Evolutionary conservation across 2,329 filamentous ascomycete genomes (phyloP).

Genomic region (Fusarium phyllophilum): DNA sequence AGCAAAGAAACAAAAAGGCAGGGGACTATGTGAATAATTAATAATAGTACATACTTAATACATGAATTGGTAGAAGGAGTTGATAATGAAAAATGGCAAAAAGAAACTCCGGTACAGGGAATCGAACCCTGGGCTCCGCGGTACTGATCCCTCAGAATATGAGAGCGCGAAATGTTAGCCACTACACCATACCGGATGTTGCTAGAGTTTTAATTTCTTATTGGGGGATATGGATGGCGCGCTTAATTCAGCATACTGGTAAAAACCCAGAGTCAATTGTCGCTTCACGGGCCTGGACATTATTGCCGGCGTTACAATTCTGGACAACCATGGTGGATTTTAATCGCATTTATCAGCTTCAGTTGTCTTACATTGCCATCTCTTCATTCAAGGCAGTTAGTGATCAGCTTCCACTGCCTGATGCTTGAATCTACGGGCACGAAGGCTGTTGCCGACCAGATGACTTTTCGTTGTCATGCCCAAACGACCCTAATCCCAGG

Average conservation of each 20-base stretch:
- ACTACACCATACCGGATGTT: constrained; percentile 48
- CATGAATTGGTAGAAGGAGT: background rate
- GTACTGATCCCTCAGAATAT: constrained; percentile 39
- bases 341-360: fast-evolving
- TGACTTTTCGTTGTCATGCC: background rate
- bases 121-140: constrained; percentile 45
- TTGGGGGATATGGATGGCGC: fast-evolving
- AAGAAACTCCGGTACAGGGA: constrained; percentile 41
- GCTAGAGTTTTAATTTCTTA: fast-evolving
- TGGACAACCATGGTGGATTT: fast-evolving
- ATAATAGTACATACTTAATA: background rate
- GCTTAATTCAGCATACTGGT: fast-evolving
- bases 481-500: too few species aligned
- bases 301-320: background rate
- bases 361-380: background rate
- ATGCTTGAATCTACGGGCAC: background rate
- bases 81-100: fast-evolving
- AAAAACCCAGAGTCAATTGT: fast-evolving
- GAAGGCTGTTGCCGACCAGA: background rate
- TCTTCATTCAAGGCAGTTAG: fast-evolving
- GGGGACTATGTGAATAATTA: too few species aligned
- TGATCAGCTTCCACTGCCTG: fast-evolving
- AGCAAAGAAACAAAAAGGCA: too few species aligned
- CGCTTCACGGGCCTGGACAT: fast-evolving
- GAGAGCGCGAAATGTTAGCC: constrained; percentile 49